phyloP scores from a whole-genome alignment of 2,329 filamentous ascomycete species.

The Plenodomus lindquistii region DNA sequence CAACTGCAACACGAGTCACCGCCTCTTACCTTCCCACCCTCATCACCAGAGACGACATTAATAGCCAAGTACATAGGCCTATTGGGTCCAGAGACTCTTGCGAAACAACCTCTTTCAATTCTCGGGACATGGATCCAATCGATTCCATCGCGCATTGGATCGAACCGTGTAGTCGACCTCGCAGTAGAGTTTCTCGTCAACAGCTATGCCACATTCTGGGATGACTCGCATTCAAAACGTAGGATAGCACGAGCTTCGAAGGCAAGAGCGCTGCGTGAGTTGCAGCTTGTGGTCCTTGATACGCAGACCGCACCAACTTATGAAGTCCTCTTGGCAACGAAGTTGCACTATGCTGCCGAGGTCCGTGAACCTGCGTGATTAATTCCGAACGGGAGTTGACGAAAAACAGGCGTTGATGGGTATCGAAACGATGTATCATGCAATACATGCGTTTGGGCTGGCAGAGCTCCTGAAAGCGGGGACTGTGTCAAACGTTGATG shows the following conservation, averaged over 20 bases:
- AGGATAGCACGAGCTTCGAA: conserved; percentile 23
- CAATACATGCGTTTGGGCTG: conserved; percentile 32
- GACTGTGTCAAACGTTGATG: conserved; percentile 21
- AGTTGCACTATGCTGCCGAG: conserved; percentile 36
- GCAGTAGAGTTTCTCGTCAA: conserved; percentile 32
- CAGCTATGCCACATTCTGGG: conserved; percentile 23
- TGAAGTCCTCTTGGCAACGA: conserved; percentile 32
- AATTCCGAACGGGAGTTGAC: conserved; percentile 6
- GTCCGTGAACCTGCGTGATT: conserved; percentile 6
- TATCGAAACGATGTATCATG: conserved; percentile 30
- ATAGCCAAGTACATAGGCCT: conserved; percentile 28
- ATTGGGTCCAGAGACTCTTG: conserved; percentile 17
- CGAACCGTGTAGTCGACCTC: conserved; percentile 28
- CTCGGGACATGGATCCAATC: conserved; percentile 34
- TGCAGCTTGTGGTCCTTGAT: conserved; percentile 25
- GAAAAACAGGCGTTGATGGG: conserved; percentile 24
- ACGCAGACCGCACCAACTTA: conserved; percentile 19
- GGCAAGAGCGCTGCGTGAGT: conserved; percentile 27
- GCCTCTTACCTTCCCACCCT: conserved; percentile 9
- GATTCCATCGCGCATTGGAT: conserved; percentile 33
- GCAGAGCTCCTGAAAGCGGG: conserved; percentile 33
- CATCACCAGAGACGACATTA: conserved; percentile 22
- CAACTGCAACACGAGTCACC: conserved; percentile 12
- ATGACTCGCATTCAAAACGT: conserved; percentile 25
- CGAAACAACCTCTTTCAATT: conserved; percentile 25